phyloP scores from a whole-genome alignment of 1,139 yeast genomes.

The Candida pseudoviswanathii region DNA sequence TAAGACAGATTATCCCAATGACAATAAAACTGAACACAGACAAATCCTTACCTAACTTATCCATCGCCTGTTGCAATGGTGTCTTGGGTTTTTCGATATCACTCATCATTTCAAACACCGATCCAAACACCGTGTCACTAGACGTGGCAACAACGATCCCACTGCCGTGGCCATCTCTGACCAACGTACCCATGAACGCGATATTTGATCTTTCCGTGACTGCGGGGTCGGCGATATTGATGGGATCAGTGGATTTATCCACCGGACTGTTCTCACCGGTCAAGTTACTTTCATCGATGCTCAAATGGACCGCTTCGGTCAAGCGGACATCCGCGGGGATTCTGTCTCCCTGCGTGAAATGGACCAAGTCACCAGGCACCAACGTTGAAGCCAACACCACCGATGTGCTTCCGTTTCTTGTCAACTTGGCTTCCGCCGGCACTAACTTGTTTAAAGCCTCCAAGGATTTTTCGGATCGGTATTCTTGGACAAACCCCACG shows the following conservation, averaged over 20 bases:
- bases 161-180: constrained; percentile 88
- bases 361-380: constrained; percentile 94
- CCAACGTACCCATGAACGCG: constrained; percentile 95
- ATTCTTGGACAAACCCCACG: constrained; percentile 96
- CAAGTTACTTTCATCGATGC: constrained; percentile 87
- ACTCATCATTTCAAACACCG: constrained; percentile 89
- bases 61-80: constrained; percentile 94
- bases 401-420: constrained; percentile 74
- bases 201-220: constrained; percentile 71
- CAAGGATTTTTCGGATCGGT: constrained; percentile 87
- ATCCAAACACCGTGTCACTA: constrained; percentile 84
- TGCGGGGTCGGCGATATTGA: constrained; percentile 37
- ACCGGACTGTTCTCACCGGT: constrained; percentile 95
- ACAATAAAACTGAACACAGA: constrained; percentile 80
- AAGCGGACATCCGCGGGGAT: constrained; percentile 92
- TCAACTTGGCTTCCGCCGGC: constrained; percentile 90
- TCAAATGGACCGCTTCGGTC: constrained; percentile 71
- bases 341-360: constrained; percentile 87
- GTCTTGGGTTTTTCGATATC: constrained; percentile 94
- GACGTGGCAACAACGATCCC: constrained; percentile 96
- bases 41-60: constrained; percentile 85
- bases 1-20: constrained; percentile 82
- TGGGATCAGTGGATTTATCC: constrained; percentile 50
- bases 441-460: constrained; percentile 90
- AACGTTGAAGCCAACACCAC: constrained; percentile 81